Evolutionary conservation across 1,284 basidiomycete genomes (phyloP), one percentile per base, ranked within the genome.

Genomic region (Ceratorhiza oryzae-sativae): DNA sequence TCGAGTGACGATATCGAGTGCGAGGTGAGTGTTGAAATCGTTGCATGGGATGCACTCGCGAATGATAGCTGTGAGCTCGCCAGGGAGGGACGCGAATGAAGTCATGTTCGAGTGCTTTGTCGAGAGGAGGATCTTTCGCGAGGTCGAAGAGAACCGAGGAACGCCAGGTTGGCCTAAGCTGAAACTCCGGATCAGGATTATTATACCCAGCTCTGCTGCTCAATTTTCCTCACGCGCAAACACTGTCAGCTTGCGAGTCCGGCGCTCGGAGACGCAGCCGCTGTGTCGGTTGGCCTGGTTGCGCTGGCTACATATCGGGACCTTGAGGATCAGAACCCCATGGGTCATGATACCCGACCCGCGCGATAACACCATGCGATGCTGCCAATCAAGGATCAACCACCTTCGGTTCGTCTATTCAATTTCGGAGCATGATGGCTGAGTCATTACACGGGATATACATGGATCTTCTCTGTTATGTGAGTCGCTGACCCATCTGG

Each of bases 1-100:
- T 23, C 53, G 65, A n/a, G 65, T 18, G 32, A 70, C 65, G 18
- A 58, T 30, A 25, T 70, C 30, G 10, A 70, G 41, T 48, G 65
- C 65, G 25, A 70, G 65, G 65, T 70, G 65, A 42, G 65, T 70
- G 27, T 36, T 58, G 41, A 70, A 41, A 18, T 70, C 65, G 32
- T 58, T 41, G 42, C 41, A 58, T 20, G 65, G 65, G 25, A 70
- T 70, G 39, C 18, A 46, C 25, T 70, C 39, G 53, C 65, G 65
- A 36, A 70, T 58, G 27, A 70, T 56, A 32, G 53, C 51, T 8
- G 65, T 70, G 39, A 70, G 25, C 36, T 70, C 65, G 51, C 65
- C 65, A 12, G 65, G 65, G 41, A 70, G 65, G 39, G 65, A 70
- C 41, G 27, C 23, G 41, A 70, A 70, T 36, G 65, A 41, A 23